A percentile compares a stretch with the other conserved stretches of the same genome.
These are phyloP conservation scores for Themeda triandra DNA, from an alignment of 176 grass and related monocot species.

Conservation along the genomic window DNA sequence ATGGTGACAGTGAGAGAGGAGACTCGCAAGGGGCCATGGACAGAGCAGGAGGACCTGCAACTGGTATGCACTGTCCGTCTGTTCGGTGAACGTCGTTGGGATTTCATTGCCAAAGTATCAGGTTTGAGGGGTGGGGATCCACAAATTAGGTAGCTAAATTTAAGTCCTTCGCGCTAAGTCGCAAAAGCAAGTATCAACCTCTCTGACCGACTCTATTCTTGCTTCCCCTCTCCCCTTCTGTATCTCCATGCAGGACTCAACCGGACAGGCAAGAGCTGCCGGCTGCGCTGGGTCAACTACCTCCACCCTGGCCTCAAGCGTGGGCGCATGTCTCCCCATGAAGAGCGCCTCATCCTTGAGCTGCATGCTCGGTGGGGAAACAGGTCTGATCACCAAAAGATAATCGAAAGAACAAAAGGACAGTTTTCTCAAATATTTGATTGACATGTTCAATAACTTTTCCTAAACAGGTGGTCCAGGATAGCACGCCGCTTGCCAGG, in stretches of 20 bases:
- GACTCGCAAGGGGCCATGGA: slow-evolving; percentile 79
- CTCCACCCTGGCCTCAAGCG: slow-evolving; percentile 87
- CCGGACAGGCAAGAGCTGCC: slow-evolving; percentile 82
- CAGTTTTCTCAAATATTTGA: not conserved
- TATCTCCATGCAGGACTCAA: slow-evolving; percentile 65
- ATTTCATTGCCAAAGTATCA: slow-evolving; percentile 99
- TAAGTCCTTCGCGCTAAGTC: slow-evolving; percentile 38
- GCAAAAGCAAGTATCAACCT: slow-evolving; percentile 26
- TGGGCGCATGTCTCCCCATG: slow-evolving; percentile 81
- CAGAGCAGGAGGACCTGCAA: slow-evolving; percentile 96
- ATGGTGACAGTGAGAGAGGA: slow-evolving; percentile 93
- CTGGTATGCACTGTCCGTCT: slow-evolving; percentile 95
- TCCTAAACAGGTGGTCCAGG: slow-evolving; percentile 71
- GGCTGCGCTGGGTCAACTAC: slow-evolving; percentile 93
- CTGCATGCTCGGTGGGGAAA: slow-evolving; percentile 90
- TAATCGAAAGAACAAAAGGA: not conserved
- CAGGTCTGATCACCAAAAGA: slow-evolving; percentile 47
- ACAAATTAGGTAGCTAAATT: slow-evolving; percentile 51
- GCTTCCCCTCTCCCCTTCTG: not conserved
- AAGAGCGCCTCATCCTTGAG: slow-evolving; percentile 85
- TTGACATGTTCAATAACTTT: not conserved
- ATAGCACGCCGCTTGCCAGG: slow-evolving; percentile 74
- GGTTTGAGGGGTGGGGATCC: slow-evolving; percentile 96
- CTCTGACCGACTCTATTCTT: slow-evolving; percentile 38
- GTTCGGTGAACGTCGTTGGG: slow-evolving; percentile 99